These are phyloP conservation scores for Osmanthus fragrans DNA, from an alignment of 257 asterid species.

Conservation along the genomic window DNA sequence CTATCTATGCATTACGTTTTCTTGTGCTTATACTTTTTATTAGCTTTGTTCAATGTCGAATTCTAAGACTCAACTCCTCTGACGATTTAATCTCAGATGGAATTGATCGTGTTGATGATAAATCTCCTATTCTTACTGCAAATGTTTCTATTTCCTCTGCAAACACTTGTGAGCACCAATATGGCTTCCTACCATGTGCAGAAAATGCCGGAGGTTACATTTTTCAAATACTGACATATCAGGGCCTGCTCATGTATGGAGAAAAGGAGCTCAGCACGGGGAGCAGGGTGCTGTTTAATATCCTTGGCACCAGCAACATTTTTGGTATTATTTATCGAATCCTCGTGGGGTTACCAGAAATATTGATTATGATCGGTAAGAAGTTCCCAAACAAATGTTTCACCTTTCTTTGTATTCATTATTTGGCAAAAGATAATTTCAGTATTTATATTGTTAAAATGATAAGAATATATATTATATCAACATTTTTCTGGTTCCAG, in stretches of 20 bases:
- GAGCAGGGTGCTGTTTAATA: constrained; percentile 43
- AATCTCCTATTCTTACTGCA: neutral
- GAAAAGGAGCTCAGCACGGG: constrained; percentile 43
- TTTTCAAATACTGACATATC: constrained; percentile 49
- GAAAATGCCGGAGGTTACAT: constrained; percentile 45
- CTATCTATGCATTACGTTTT: neutral
- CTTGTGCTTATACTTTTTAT: neutral
- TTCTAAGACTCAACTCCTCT: neutral
- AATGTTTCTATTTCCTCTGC: neutral
- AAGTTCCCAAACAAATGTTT: too few species aligned
- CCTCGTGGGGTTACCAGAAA: constrained; percentile 55
- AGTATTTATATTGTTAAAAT: neutral
- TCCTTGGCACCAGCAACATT: constrained; percentile 42
- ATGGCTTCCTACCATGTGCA: constrained; percentile 67
- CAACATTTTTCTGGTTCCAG: constrained; percentile 19
- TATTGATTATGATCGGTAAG: constrained; percentile 53
- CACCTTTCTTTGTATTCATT: too few species aligned
- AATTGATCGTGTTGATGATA: neutral
- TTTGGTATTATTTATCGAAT: constrained; percentile 59
- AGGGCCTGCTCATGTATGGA: constrained; percentile 47
- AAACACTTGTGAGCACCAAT: constrained; percentile 43
- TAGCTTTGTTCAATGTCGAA: constrained; percentile 3
- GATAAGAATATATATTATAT: neutral
- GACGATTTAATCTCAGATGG: constrained; percentile 14
- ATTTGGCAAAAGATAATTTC: neutral